These are phyloP conservation scores for Diaporthe ilicicola DNA, from an alignment of 2,329 filamentous ascomycete genomes.

Conservation along the genomic window DNA sequence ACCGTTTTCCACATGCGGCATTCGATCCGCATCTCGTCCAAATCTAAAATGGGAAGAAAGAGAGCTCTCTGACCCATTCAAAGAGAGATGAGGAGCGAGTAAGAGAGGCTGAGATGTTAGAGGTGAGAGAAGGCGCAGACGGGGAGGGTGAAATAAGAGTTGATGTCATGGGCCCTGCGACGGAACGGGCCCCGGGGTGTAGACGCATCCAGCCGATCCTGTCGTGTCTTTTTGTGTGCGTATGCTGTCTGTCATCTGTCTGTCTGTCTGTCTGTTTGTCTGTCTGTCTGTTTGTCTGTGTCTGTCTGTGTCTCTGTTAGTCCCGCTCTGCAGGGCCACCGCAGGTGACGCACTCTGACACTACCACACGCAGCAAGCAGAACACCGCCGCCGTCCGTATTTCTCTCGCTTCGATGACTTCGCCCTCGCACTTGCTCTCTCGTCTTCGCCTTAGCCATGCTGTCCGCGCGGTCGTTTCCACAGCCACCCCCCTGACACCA, in stretches of 20 bases:
- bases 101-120: not conserved
- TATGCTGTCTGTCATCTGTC: not conserved
- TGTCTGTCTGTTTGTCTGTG: not conserved
- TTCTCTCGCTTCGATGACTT: conserved; percentile 5
- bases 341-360: conserved; percentile 23
- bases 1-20: conserved; percentile 22
- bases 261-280: not conserved
- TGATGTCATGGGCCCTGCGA: conserved; percentile 9
- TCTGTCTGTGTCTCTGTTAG: not conserved
- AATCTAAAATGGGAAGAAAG: conserved; percentile 11
- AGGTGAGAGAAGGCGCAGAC: not conserved
- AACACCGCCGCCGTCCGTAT: conserved; percentile 13
- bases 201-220: not conserved
- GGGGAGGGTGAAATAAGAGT: not conserved
- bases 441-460: conserved; percentile 12
- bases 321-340: not conserved
- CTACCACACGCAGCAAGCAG: not conserved
- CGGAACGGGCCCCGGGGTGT: conserved; percentile 10
- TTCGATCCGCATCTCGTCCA: conserved; percentile 11
- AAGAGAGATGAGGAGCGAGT: not conserved
- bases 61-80: not conserved
- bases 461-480: conserved; percentile 7
- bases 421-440: not conserved
- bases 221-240: conserved; percentile 10
- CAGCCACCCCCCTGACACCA: conserved; percentile 6